Conservation (phyloP, 352 stramenopile genomes). For the Globisporangium nagaii region DNA sequence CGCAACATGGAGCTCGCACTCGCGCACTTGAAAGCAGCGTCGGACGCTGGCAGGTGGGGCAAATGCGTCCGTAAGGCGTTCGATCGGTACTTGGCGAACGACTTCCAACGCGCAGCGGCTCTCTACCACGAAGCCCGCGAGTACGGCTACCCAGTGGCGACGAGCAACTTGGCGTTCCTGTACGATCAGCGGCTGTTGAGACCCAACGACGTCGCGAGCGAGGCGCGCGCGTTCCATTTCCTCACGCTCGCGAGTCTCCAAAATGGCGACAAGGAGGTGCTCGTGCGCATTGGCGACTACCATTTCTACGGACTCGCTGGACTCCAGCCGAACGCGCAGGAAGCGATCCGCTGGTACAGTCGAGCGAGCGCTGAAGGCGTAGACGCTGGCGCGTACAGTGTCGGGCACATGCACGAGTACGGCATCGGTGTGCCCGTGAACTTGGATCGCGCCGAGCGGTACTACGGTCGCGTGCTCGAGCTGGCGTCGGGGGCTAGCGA, state of each 20-base stretch:
- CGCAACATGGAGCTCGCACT: constrained; percentile 22
- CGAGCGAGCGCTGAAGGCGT: constrained; percentile 58
- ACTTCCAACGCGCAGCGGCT: constrained; percentile 41
- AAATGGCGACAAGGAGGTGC: constrained; percentile 50
- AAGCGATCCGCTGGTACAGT: constrained; percentile 65
- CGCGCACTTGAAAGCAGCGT: constrained; percentile 54
- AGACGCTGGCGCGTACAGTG: constrained; percentile 59
- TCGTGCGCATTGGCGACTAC: constrained; percentile 71
- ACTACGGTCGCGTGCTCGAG: constrained; percentile 57
- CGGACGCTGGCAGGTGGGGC: constrained; percentile 60
- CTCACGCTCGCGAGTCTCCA: constrained; percentile 25
- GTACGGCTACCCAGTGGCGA: constrained; percentile 56
- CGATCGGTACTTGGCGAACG: constrained; percentile 36
- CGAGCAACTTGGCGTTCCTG: constrained; percentile 71
- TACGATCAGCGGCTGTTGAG: constrained; percentile 53
- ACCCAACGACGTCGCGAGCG: constrained; percentile 13
- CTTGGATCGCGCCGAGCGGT: constrained; percentile 43
- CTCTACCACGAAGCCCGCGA: constrained; percentile 61
- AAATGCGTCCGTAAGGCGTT: constrained; percentile 51
- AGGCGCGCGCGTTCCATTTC: constrained; percentile 32
- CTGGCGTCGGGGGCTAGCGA: constrained; percentile 28
- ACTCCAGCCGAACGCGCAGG: constrained; percentile 18
- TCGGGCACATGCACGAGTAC: constrained; percentile 71
- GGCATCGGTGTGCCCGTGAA: constrained; percentile 46
- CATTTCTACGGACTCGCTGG: constrained; percentile 66